phyloP scores from a whole-genome alignment of 495 filamentous ascomycete genomes.

The Neurospora africana region DNA sequence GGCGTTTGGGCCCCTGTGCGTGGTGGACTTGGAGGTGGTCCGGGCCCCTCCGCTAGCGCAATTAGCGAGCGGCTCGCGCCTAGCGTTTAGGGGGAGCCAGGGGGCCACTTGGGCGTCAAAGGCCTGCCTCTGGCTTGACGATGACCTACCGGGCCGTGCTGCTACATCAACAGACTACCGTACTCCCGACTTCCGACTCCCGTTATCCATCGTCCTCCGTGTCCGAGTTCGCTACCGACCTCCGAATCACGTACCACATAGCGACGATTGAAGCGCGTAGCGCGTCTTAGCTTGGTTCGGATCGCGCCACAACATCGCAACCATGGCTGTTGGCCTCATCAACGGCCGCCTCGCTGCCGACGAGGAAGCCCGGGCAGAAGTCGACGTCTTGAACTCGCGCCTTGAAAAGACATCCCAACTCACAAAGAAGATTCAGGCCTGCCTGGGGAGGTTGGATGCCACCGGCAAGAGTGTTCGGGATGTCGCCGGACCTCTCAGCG shows the following conservation, averaged over 20 bases:
- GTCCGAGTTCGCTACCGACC: background rate
- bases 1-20: background rate
- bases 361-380: conserved; percentile 55
- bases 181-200: background rate
- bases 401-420: conserved; percentile 57
- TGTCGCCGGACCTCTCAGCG: conserved; percentile 85
- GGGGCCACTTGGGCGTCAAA: background rate
- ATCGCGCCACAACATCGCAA: background rate
- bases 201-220: background rate
- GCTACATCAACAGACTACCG: background rate
- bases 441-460: conserved; percentile 70
- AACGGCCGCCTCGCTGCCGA: conserved; percentile 41
- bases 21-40: background rate
- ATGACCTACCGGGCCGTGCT: background rate
- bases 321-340: conserved; percentile 38
- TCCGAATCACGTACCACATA: background rate
- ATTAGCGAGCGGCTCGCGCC: background rate
- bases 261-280: background rate
- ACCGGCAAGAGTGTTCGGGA: conserved; percentile 84
- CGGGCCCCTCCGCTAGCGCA: background rate
- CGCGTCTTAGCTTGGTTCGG: background rate
- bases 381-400: conserved; percentile 54
- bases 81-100: background rate
- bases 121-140: background rate
- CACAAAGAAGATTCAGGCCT: conserved; percentile 88